Evolutionary conservation across 495 filamentous ascomycete genomes (phyloP).

Genomic region (Tetracladium setigerum): DNA sequence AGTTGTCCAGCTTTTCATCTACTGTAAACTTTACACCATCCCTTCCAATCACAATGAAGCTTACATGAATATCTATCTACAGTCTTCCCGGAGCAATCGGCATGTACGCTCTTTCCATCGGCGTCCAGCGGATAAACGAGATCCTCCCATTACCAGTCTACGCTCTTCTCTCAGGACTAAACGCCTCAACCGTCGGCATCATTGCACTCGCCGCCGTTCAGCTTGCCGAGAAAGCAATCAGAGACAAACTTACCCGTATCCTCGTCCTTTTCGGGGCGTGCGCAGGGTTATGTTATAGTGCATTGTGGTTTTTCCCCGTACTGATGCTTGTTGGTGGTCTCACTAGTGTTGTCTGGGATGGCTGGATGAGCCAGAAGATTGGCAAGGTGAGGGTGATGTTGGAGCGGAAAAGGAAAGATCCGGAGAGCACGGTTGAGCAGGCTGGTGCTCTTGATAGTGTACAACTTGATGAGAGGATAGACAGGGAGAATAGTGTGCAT

Average conservation of each 20-base stretch:
- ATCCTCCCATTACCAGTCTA: constrained; percentile 61
- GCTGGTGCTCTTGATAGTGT: no score
- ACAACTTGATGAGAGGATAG: no score
- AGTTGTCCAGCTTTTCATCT: not conserved
- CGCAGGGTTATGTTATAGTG: constrained; percentile 67
- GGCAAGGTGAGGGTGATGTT: not conserved
- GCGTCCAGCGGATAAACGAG: constrained; percentile 52
- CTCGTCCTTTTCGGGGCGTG: constrained; percentile 62
- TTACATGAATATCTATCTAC: not conserved
- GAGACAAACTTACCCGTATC: constrained; percentile 59
- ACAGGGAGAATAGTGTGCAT: no score
- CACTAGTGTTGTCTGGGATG: constrained; percentile 54
- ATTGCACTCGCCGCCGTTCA: constrained; percentile 73
- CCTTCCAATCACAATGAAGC: not conserved
- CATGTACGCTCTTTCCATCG: constrained; percentile 67
- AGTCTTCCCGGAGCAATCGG: constrained; percentile 70
- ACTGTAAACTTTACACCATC: not conserved
- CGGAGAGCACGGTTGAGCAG: no score
- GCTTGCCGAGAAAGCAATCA: constrained; percentile 67
- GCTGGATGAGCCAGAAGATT: constrained; percentile 34
- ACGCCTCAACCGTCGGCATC: constrained; percentile 71
- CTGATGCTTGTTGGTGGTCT: constrained; percentile 52
- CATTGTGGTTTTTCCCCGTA: constrained; percentile 77
- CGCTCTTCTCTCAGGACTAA: constrained; percentile 70
- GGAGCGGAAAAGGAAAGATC: constrained; percentile 1